phyloP scores from a whole-genome alignment of 78 protist genomes.

The Dictyostelium firmibasis region DNA sequence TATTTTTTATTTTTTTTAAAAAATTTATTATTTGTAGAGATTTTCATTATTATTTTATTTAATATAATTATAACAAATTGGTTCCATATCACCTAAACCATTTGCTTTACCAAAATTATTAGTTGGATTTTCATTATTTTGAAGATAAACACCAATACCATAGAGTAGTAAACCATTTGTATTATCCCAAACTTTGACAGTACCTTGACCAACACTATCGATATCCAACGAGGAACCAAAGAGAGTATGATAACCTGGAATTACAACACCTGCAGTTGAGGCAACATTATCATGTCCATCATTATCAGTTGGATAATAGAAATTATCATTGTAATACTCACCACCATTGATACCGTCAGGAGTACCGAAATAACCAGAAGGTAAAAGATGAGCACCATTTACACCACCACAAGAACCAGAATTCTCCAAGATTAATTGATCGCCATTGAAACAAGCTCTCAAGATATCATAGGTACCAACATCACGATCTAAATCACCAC shows the following conservation, averaged over 20 bases:
- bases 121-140: background rate
- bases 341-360: constrained; percentile 28
- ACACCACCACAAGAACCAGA: constrained; percentile 8
- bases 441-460: constrained; percentile 8
- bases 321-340: constrained; percentile 40
- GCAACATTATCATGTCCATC: constrained; percentile 57
- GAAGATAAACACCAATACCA: constrained; percentile 44
- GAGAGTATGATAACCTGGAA: constrained; percentile 21
- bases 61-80: background rate
- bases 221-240: constrained; percentile 27
- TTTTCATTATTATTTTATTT: background rate
- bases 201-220: constrained; percentile 43
- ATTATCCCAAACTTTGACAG: constrained; percentile 41
- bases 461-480: constrained; percentile 28
- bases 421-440: background rate
- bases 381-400: constrained; percentile 25
- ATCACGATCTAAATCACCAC: constrained; percentile 50
- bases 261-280: constrained; percentile 15
- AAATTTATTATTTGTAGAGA: too few species aligned
- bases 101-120: constrained; percentile 33
- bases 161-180: background rate
- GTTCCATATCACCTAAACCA: constrained; percentile 54
- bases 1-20: background rate
- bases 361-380: constrained; percentile 15
- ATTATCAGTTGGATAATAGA: constrained; percentile 16